Base-by-base conservation (phyloP, 768 basidiomycete species). In the Piloderma croceum region DNA sequence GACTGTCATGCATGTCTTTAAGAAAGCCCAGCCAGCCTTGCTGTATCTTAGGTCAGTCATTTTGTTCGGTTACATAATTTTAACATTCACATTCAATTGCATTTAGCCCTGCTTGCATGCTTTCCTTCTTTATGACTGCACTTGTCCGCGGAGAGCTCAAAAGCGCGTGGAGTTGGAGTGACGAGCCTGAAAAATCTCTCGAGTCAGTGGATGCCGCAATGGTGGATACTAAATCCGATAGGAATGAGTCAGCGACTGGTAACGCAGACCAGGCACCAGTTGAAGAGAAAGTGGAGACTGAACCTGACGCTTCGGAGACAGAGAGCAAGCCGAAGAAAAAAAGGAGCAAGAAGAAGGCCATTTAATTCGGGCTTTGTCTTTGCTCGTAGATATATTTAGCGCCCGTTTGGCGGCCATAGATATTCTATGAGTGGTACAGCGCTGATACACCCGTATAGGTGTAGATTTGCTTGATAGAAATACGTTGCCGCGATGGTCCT, bases 1-100 rank as follows among this genome's bases (percentile, higher is more conserved):
- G 77, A 53, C 59, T 0, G 86, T 93, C 18, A 90, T 96, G 91
- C 88, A 94, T 54, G 54, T 63, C 29, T 82, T 79, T 50, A 67
- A 70, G 23, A 71, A 70, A 6, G 90, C 88, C 3, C 94, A 99
- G 52, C 94, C 94, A 1, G 94, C 94, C 2, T 63, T 99, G 40
- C 67, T 99, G 33, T 99, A 97, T 62, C 73, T 99, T 46, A 86
- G 84, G 86, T 85, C 51, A 54, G 76, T 41, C 27, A 17, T 25
- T 24, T 19, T 10, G 18, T 19, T 45, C 29, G 24, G 7, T 19
- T 27, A 22, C 19, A 13, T 11, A 24, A 12, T 25, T 38, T 24
- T 39, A 34, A 43, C 34, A 31, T 11, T 37, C 22, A 31, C 20
- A 39, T 42, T 18, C n/a, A 21, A 4, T 22, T 36, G 15, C 9